Conservation (phyloP, 148 eudicot genomes). For the Rheum nobile region DNA sequence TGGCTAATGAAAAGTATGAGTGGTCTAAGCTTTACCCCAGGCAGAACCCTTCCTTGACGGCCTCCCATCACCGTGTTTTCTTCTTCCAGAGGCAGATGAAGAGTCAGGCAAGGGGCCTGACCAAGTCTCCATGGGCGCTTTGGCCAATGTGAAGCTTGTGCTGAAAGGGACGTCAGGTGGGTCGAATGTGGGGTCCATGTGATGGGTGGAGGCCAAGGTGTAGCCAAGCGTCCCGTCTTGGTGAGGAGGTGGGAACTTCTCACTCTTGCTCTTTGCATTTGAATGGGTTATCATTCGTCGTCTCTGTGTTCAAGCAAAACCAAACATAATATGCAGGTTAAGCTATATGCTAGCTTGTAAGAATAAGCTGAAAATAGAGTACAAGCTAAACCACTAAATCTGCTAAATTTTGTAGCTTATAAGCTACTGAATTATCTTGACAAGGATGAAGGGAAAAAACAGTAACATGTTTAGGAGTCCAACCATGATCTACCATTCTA, state of each 20-base stretch:
- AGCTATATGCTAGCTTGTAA: background rate
- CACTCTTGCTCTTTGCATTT: slow-evolving; percentile 79
- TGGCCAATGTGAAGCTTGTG: slow-evolving; percentile 48
- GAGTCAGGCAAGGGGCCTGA: slow-evolving; percentile 66
- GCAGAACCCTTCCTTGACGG: slow-evolving; percentile 27
- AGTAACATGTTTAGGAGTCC: background rate
- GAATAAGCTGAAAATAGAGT: background rate
- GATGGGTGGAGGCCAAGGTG: slow-evolving; percentile 40
- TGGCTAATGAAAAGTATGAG: no score
- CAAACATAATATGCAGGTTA: background rate
- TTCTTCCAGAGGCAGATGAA: slow-evolving; percentile 29
- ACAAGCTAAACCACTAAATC: background rate
- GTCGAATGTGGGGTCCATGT: slow-evolving; percentile 42
- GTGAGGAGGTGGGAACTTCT: slow-evolving; percentile 84
- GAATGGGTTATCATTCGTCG: slow-evolving; percentile 57
- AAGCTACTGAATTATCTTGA: background rate
- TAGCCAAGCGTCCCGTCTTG: slow-evolving; percentile 72
- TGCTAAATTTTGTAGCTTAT: background rate
- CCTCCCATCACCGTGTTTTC: slow-evolving; percentile 23
- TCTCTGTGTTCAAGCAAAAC: slow-evolving; percentile 36
- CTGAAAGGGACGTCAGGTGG: slow-evolving; percentile 59
- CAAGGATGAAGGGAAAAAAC: background rate
- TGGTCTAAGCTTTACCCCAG: background rate
- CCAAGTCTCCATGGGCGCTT: slow-evolving; percentile 60
- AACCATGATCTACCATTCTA: background rate